phyloP scores from a whole-genome alignment of 2,329 filamentous ascomycete genomes.

The Diaporthe caulivora region DNA sequence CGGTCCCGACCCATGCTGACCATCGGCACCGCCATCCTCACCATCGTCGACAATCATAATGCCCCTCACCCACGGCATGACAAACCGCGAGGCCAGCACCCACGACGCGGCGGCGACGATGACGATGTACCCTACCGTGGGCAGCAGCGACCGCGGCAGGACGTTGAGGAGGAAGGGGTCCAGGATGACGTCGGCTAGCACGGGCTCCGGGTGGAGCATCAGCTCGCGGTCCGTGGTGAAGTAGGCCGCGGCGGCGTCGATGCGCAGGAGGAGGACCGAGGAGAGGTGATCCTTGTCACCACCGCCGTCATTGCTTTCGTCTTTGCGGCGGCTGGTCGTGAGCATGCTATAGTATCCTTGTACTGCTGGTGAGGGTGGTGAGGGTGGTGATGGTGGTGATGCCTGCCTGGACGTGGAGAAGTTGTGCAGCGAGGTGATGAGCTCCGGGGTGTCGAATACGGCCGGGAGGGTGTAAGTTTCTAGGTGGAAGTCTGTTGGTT shows the following conservation, averaged over 20 bases:
- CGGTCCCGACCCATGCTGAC: slow-evolving; percentile 40
- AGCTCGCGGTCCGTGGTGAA: slow-evolving; percentile 79
- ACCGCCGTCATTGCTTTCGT: slow-evolving; percentile 31
- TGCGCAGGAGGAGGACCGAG: slow-evolving; percentile 77
- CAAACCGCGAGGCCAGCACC: slow-evolving; percentile 54
- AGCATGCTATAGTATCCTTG: too few relatives aligned
- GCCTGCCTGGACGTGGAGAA: slow-evolving; percentile 68
- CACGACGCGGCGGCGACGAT: slow-evolving; percentile 66
- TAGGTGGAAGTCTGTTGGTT: slow-evolving; percentile 86
- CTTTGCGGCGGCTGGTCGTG: neutral
- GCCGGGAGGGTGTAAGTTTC: slow-evolving; percentile 71
- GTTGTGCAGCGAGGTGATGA: slow-evolving; percentile 73
- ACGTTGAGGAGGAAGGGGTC: slow-evolving; percentile 87
- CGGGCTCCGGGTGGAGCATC: slow-evolving; percentile 80
- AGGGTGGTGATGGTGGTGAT: neutral
- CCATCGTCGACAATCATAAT: slow-evolving; percentile 37
- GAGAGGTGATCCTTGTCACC: slow-evolving; percentile 41
- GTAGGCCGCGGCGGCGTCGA: slow-evolving; percentile 86
- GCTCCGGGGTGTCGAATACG: slow-evolving; percentile 71
- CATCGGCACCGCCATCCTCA: neutral
- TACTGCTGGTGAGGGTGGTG: too few relatives aligned
- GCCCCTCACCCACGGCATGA: slow-evolving; percentile 49
- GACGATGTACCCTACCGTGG: slow-evolving; percentile 77
- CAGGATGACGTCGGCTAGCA: slow-evolving; percentile 84
- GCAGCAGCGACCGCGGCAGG: slow-evolving; percentile 81